Evolutionary conservation across 306 rosid genomes (phyloP), one percentile per base, ranked within the genome.

Genomic region (Vicia villosa): DNA sequence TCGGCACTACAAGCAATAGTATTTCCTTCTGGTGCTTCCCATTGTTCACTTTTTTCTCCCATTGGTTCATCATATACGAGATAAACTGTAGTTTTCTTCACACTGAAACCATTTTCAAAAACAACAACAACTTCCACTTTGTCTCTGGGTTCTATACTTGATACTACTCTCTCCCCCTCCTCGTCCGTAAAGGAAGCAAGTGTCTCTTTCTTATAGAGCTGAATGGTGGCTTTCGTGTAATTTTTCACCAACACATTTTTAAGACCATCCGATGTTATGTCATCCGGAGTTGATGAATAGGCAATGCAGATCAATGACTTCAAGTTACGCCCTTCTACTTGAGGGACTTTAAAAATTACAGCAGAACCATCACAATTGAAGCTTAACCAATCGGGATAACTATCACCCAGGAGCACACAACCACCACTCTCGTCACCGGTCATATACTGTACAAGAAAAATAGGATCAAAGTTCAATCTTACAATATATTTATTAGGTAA

Each of bases 301-400:
- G 61, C 38, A 50, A 38, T 1, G 10, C 75, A 68, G 12, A 68
- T 5, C 17, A 68, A 19, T 76, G 75, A 19, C 58, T 68, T 76
- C 64, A 76, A 60, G 20, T 6, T 68, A 50, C 36, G 45, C 9
- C 62, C 63, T 63, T 32, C 58, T 24, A 55, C 46, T 32, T 55
- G 54, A 32, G 81, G 81, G 26, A 70, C 66, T 55, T 54, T 6
- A 13, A 70, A 70, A 52, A 2, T 9, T 7, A 77, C 72, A 10
- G 68, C 63, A 21, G 62, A 46, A 21, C 68, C 68, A 34, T 77
- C 8, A 0, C 11, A 10, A 12, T 16, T 5, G 37, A 70, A 77
- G 34, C 50, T 20, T 37, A 68, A 59, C 79, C 79, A 75, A 43
- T 52, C 1, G 67, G 79, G n/a, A n/a, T n/a, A n/a, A n/a, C n/a